These are phyloP conservation scores for Fusarium sp. DNA, from an alignment of 2,329 filamentous ascomycete genomes.

Conservation along the genomic window DNA sequence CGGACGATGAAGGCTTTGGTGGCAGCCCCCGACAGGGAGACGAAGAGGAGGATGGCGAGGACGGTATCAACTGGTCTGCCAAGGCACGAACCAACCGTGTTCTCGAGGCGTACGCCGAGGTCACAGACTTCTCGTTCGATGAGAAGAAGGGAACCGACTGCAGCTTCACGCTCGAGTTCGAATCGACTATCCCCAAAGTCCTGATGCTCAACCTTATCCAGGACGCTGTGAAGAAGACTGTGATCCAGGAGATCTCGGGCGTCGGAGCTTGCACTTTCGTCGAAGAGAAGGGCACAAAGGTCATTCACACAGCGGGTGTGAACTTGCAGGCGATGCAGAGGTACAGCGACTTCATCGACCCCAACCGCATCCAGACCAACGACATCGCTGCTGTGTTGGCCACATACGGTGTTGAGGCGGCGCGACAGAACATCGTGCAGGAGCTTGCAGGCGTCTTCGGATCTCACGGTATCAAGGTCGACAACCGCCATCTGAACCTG, in stretches of 20 bases:
- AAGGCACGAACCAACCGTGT: conserved; percentile 75
- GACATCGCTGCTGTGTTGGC: conserved; percentile 88
- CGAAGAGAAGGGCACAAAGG: conserved; percentile 68
- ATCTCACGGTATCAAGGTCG: conserved; percentile 92
- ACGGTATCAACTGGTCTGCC: conserved; percentile 55
- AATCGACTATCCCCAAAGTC: conserved; percentile 85
- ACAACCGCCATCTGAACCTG: conserved; percentile 92
- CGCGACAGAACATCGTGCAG: conserved; percentile 86
- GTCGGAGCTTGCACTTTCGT: conserved; percentile 79
- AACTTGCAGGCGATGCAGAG: conserved; percentile 94
- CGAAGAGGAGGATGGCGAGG: conserved; percentile 56
- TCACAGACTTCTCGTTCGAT: conserved; percentile 86
- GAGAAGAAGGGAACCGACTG: conserved; percentile 81
- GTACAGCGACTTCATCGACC: conserved; percentile 87
- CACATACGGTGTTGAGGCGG: conserved; percentile 94
- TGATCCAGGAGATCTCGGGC: conserved; percentile 88
- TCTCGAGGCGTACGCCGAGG: conserved; percentile 73
- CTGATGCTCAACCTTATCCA: conserved; percentile 94
- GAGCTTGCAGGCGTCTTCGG: conserved; percentile 90
- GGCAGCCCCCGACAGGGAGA: conserved; percentile 64
- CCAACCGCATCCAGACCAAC: conserved; percentile 90
- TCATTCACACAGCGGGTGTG: conserved; percentile 85
- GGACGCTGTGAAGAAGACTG: conserved; percentile 80
- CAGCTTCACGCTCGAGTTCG: conserved; percentile 86
- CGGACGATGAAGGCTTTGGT: conserved; percentile 68